A percentile compares a stretch with the other conserved stretches of the same genome.
Conservation (phyloP, 2,329 filamentous ascomycete species). For the Ophiosphaerella korrae region DNA sequence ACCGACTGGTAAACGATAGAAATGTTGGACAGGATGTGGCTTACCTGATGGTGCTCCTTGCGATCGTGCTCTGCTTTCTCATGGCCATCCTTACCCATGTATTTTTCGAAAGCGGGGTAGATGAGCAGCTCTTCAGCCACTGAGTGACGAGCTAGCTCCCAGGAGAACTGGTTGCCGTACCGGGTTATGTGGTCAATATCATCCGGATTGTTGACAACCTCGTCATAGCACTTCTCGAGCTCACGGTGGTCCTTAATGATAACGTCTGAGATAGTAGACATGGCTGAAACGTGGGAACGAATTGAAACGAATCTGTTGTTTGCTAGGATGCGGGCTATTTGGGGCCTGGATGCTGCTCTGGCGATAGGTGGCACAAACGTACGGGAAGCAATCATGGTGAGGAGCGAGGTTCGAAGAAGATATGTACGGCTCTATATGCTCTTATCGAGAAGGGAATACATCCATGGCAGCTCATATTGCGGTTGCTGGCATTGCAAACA, state of each 20-base stretch:
- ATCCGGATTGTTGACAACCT: conserved; percentile 44
- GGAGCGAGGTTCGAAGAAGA: too few relatives aligned
- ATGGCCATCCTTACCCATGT: conserved; percentile 38
- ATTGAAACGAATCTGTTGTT: conserved; percentile 4
- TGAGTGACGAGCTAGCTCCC: conserved; percentile 59
- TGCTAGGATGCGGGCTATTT: not conserved
- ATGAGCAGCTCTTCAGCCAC: conserved; percentile 57
- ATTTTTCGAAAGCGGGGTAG: conserved; percentile 46
- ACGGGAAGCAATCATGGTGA: too few relatives aligned
- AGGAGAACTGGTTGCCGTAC: conserved; percentile 59
- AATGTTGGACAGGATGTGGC: not conserved
- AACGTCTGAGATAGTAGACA: conserved; percentile 38
- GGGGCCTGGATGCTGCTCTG: conserved; percentile 6
- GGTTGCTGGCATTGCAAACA: too few relatives aligned
- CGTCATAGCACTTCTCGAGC: conserved; percentile 51
- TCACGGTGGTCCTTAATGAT: conserved; percentile 52
- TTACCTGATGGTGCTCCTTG: conserved; percentile 40
- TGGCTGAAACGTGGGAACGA: not conserved
- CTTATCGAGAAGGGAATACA: too few relatives aligned
- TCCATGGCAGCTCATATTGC: too few relatives aligned
- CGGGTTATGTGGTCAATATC: conserved; percentile 52
- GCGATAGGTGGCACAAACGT: not conserved
- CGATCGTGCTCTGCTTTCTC: conserved; percentile 41
- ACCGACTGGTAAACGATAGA: too few relatives aligned
- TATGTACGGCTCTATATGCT: too few relatives aligned